Evolutionary conservation across 2,329 filamentous ascomycete genomes (phyloP), one percentile per base, ranked within the genome.

Genomic region (Didymella arachidicola): DNA sequence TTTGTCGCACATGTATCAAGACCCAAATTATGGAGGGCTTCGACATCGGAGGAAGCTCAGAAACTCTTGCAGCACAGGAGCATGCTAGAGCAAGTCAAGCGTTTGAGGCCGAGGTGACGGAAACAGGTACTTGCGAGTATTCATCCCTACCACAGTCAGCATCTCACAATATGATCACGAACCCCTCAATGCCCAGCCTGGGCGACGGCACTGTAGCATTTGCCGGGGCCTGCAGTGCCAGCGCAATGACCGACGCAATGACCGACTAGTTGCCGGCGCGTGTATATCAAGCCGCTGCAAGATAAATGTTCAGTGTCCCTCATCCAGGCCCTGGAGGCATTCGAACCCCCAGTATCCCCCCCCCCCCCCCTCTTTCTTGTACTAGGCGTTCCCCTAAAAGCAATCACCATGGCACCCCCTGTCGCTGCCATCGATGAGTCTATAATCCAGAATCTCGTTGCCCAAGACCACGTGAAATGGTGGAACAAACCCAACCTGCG

Each of bases 401-500:
- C 11, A 22, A 7, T 7, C 59, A 63, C 26, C 59, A 73, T 74
- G 71, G 68, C 69, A 12, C 69, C 71, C 34, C 26, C 49, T 14
- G 59, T 62, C n/a, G 59, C 61, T 8, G 60, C 48, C 4, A 51
- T 62, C 19, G 67, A 58, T 10, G 68, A 72, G 2, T 65, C 69
- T 19, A 65, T 74, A 26, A 62, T 80, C 25, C 76, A 79, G 54
- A 59, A 60, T 3, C 45, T 76, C 4, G 59, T 74, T 36, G 64
- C 61, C 3, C 72, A 74, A 12, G 80, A 82, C 59, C 72, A 73
- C 32, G 77, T 77, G 30, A 74, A 75, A 55, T 87, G 84, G 84
- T 87, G 82, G 76, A 80, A 79, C 67, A 88, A 88, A 72, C 83
- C 82, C 0, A 87, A 88, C 62, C 75, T 88, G 38, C 79, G 85